phyloP scores from a whole-genome alignment of 2,329 filamentous ascomycete genomes.

The Aspergillus tubingensis region DNA sequence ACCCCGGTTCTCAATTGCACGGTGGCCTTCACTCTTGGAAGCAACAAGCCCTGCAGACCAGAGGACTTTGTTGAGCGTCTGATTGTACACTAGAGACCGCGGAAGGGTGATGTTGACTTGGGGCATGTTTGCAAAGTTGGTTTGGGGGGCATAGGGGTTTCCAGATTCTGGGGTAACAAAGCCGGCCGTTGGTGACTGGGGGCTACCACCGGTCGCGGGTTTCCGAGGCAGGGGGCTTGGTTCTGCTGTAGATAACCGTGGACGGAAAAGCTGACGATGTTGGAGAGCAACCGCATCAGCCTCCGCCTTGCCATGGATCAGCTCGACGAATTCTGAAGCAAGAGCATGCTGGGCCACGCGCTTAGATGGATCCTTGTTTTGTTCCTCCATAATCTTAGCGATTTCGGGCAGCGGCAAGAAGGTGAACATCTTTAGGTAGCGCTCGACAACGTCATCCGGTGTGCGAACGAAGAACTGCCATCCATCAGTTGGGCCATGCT shows the following conservation, averaged over 20 bases:
- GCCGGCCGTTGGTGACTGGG: conserved; percentile 24
- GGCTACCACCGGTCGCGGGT: conserved; percentile 20
- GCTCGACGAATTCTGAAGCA: conserved; percentile 76
- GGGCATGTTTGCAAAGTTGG: conserved; percentile 42
- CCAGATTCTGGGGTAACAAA: conserved; percentile 37
- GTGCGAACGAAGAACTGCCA: conserved; percentile 78
- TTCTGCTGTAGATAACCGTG: conserved; percentile 35
- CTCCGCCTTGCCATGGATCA: conserved; percentile 71
- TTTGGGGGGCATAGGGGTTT: conserved; percentile 43
- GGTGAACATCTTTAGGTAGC: conserved; percentile 84
- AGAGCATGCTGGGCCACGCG: conserved; percentile 80
- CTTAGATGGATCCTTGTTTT: conserved; percentile 67
- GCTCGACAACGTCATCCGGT: conserved; percentile 77
- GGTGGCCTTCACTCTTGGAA: conserved; percentile 55
- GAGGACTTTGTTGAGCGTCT: conserved; percentile 53
- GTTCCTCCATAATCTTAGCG: conserved; percentile 64
- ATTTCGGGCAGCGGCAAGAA: conserved; percentile 78
- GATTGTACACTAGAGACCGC: conserved; percentile 50
- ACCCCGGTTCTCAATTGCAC: conserved; percentile 52
- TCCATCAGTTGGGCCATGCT: conserved; percentile 22
- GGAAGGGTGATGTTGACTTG: conserved; percentile 48
- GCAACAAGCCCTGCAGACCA: conserved; percentile 54
- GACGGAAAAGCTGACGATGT: conserved; percentile 53
- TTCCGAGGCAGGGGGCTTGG: conserved; percentile 34
- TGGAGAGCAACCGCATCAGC: conserved; percentile 64